Evolutionary conservation across 768 basidiomycete genomes (phyloP).

Genomic region (Tricholoma hemisulphureum): DNA sequence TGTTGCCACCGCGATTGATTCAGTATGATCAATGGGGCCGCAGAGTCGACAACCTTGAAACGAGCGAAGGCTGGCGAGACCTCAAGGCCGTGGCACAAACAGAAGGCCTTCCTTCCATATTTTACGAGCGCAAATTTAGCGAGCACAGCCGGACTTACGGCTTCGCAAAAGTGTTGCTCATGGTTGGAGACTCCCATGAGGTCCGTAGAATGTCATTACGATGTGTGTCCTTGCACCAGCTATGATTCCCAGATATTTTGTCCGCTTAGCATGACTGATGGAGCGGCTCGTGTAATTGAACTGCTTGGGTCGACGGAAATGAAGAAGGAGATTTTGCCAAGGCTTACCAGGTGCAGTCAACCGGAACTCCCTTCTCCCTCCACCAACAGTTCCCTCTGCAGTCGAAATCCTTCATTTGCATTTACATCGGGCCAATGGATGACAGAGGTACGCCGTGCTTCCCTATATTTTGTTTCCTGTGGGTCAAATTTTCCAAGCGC

Average conservation of each 20-base stretch:
- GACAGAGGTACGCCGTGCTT: slow-evolving; percentile 56
- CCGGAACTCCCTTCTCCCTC: background rate
- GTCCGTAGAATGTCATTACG: slow-evolving; percentile 30
- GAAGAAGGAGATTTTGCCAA: slow-evolving; percentile 56
- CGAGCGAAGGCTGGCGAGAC: slow-evolving; percentile 70
- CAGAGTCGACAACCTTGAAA: slow-evolving; percentile 60
- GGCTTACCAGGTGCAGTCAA: slow-evolving; percentile 53
- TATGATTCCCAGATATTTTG: slow-evolving; percentile 52
- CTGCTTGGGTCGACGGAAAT: slow-evolving; percentile 57
- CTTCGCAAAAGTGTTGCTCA: slow-evolving; percentile 63
- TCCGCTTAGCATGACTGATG: slow-evolving; percentile 80
- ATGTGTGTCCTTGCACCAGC: background rate
- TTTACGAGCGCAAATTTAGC: slow-evolving; percentile 61
- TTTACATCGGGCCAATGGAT: slow-evolving; percentile 84
- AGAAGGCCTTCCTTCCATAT: slow-evolving; percentile 66
- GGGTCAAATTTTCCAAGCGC: slow-evolving; percentile 39
- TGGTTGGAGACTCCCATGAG: slow-evolving; percentile 63
- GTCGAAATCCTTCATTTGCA: slow-evolving; percentile 58
- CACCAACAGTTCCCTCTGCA: slow-evolving; percentile 18
- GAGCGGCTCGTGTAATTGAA: slow-evolving; percentile 71
- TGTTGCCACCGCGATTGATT: slow-evolving; percentile 49
- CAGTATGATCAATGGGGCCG: slow-evolving; percentile 81
- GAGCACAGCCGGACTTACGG: slow-evolving; percentile 62
- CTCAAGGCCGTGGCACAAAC: slow-evolving; percentile 61
- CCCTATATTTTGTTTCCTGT: slow-evolving; percentile 34